These are phyloP conservation scores for Salvia hispanica DNA, from an alignment of 257 asterid genomes.

Conservation along the genomic window DNA sequence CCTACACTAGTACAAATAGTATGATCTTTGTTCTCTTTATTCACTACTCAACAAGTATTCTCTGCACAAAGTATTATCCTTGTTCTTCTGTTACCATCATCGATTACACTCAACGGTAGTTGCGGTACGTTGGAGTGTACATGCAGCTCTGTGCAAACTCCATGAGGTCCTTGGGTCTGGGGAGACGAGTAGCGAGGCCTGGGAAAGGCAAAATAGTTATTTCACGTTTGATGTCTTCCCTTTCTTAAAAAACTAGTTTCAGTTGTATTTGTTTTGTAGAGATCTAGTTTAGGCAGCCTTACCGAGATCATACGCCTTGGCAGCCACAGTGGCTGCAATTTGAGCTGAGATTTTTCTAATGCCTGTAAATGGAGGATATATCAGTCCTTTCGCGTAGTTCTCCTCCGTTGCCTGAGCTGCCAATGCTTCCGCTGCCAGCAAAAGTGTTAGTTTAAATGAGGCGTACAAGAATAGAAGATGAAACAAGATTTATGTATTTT, in stretches of 20 bases:
- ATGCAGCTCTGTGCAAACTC: slow-evolving; percentile 88
- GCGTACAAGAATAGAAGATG: not conserved
- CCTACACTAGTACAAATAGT: too few species aligned
- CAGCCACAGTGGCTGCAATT: slow-evolving; percentile 93
- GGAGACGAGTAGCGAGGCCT: slow-evolving; percentile 87
- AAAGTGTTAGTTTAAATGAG: not conserved
- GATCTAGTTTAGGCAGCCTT: slow-evolving; percentile 26
- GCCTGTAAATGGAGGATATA: slow-evolving; percentile 80
- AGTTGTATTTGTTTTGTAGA: not conserved
- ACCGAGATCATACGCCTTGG: slow-evolving; percentile 93
- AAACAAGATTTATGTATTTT: not conserved
- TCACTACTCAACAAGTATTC: too few species aligned
- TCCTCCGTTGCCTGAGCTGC: slow-evolving; percentile 74
- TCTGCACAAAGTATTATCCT: not conserved
- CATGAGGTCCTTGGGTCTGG: slow-evolving; percentile 79
- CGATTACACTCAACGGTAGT: slow-evolving; percentile 49
- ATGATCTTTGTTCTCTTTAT: too few species aligned
- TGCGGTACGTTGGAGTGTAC: slow-evolving; percentile 84
- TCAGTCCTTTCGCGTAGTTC: slow-evolving; percentile 68
- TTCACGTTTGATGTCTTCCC: not conserved
- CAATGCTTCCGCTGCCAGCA: slow-evolving; percentile 74
- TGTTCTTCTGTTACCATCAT: not conserved
- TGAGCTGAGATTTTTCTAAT: slow-evolving; percentile 86
- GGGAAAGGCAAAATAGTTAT: slow-evolving; percentile 36
- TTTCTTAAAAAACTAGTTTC: not conserved